phyloP scores from a whole-genome alignment of 2,329 filamentous ascomycete genomes.

The Ophiocordyceps robertsii region DNA sequence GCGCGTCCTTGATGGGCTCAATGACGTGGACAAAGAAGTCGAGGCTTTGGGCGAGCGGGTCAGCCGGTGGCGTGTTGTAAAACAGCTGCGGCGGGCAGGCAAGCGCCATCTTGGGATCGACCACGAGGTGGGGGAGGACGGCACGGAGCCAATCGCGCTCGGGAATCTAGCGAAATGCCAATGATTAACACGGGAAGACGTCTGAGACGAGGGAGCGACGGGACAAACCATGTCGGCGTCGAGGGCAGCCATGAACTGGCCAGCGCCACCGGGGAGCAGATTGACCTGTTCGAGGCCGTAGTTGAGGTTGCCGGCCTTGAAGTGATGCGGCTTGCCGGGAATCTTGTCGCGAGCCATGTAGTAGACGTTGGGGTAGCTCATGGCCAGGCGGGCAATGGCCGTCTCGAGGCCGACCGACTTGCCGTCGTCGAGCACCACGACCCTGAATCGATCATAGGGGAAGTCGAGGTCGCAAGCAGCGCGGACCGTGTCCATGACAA shows the following conservation, averaged over 20 bases:
- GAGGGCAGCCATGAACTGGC: constrained; percentile 46
- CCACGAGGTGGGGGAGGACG: constrained; percentile 44
- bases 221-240: constrained; percentile 48
- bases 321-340: constrained; percentile 37
- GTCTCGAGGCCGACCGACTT: constrained; percentile 27
- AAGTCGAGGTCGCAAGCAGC: constrained; percentile 42
- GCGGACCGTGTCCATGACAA: constrained; percentile 43
- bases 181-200: background rate
- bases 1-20: constrained; percentile 34
- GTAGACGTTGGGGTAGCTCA: constrained; percentile 32
- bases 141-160: constrained; percentile 46
- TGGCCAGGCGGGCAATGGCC: constrained; percentile 21
- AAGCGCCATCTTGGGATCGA: constrained; percentile 41
- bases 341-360: constrained; percentile 39
- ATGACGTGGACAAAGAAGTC: constrained; percentile 44
- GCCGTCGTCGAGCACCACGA: constrained; percentile 43
- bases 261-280: constrained; percentile 38
- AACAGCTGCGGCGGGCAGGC: constrained; percentile 50
- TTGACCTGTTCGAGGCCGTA: constrained; percentile 39
- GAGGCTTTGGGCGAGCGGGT: constrained; percentile 44
- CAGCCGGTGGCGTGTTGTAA: constrained; percentile 46
- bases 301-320: constrained; percentile 54
- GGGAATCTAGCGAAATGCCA: constrained; percentile 32
- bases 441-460: constrained; percentile 35
- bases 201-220: no score